A percentile compares a stretch with the other conserved stretches of the same genome.
Evolutionary conservation across 2,329 filamentous ascomycete species (phyloP).

Genomic region (Calonectria henricotiae): DNA sequence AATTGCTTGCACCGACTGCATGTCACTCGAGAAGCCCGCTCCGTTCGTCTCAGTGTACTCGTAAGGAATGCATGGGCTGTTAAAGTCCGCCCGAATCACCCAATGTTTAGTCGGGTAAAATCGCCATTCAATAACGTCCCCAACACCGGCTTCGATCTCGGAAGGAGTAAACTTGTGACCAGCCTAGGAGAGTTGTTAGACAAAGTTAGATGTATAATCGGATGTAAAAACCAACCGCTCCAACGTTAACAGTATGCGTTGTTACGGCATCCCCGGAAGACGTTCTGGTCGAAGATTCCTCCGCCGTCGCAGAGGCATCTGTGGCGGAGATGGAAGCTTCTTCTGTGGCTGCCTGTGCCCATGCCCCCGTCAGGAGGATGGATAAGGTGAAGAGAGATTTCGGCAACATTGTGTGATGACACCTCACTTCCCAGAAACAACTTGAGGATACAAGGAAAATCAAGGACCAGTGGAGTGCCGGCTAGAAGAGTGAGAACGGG

Average conservation of each 20-base stretch:
- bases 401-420: slow-evolving; percentile 44
- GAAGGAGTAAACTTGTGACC: slow-evolving; percentile 56
- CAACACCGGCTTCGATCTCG: slow-evolving; percentile 58
- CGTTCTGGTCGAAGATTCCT: slow-evolving; percentile 42
- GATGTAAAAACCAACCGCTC: slow-evolving; percentile 46
- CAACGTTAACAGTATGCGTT: slow-evolving; percentile 51
- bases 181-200: slow-evolving; percentile 39
- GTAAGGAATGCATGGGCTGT: slow-evolving; percentile 76
- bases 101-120: slow-evolving; percentile 78
- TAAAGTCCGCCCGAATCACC: slow-evolving; percentile 74
- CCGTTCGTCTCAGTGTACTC: slow-evolving; percentile 67
- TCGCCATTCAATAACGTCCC: slow-evolving; percentile 71
- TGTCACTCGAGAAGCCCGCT: slow-evolving; percentile 71
- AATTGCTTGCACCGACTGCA: slow-evolving; percentile 64
- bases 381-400: slow-evolving; percentile 43
- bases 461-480: slow-evolving; percentile 28
- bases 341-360: slow-evolving; percentile 42
- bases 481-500: slow-evolving; percentile 27
- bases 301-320: slow-evolving; percentile 39
- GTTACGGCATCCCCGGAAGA: slow-evolving; percentile 39
- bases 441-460: slow-evolving; percentile 38
- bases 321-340: slow-evolving; percentile 20
- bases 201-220: not conserved
- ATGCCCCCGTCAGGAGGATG: slow-evolving; percentile 38
- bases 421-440: slow-evolving; percentile 33